Base-by-base conservation (phyloP, 129 eudicot species). In the Flaveria ramosissima region DNA sequence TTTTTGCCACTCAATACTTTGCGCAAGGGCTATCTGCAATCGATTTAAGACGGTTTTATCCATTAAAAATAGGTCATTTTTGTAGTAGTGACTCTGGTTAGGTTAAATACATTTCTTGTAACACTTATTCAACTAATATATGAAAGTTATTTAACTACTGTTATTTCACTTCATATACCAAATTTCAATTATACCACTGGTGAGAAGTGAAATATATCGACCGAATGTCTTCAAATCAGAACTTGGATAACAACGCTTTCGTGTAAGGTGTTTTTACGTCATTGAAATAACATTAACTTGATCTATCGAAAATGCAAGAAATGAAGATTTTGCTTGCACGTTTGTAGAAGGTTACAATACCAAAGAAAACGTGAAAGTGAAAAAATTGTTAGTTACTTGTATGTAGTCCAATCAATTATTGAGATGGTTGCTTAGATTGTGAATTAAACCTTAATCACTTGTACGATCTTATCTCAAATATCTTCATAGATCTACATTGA, bases 361-460 rank as follows among this genome's bases (percentile, higher is more conserved):
- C 42, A 19, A 61, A 20, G 55, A 61, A 59, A 47, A 71, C 82
- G 82, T 78, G 42, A 16, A 23, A 60, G 72, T 78, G 72, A 60
- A 78, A 78, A 61, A 43, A 71, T 47, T 71, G 64, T 71, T 71
- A 61, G 82, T 78, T 71, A 78, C 82, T 78, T 71, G 82, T 48
- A 78, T 78, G 21, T 59, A 60, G 52, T 69, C 71, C 82, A 70
- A 70, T 59, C 76, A 77, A 68, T 57, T 27, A 46, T 42, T 67
- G 45, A 77, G 68, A 68, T 23, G 6, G 26, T 45, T 76, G 65
- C 73, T 76, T 50, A 50, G 2, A 13, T 47, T 64, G 62, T 64
- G 10, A 67, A 21, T 66, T 39, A 52, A 65, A 17, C 65, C 66
- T 14, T 48, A 76, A n/a, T 71, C 52, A 17, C 27, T 56, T 20